Evolutionary conservation across 2,329 filamentous ascomycete species (phyloP).

Genomic region (Fusarium penzigii): DNA sequence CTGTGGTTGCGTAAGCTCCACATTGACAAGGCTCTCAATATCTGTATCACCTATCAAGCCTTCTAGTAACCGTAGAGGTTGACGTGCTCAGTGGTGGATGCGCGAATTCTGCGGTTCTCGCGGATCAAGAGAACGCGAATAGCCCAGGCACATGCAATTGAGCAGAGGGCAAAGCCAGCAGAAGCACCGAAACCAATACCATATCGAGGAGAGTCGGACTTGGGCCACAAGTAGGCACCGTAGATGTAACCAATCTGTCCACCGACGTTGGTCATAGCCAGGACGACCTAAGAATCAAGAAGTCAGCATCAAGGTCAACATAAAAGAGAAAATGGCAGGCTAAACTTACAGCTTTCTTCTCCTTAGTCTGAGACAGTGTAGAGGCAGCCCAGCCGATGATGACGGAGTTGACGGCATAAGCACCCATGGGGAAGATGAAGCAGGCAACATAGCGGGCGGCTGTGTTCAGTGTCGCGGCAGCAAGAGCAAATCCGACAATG

Average conservation of each 20-base stretch:
- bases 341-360: slow-evolving; percentile 46
- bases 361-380: slow-evolving; percentile 48
- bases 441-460: slow-evolving; percentile 43
- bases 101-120: slow-evolving; percentile 43
- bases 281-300: slow-evolving; percentile 28
- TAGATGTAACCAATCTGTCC: slow-evolving; percentile 50
- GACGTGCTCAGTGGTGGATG: slow-evolving; percentile 34
- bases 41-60: not conserved
- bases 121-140: slow-evolving; percentile 42
- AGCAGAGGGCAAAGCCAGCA: slow-evolving; percentile 41
- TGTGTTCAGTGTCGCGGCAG: slow-evolving; percentile 39
- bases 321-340: fast-evolving
- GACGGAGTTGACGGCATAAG: slow-evolving; percentile 48
- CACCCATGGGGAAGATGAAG: slow-evolving; percentile 44
- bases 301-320: slow-evolving; percentile 3
- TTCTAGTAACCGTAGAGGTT: slow-evolving; percentile 41
- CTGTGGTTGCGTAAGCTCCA: not conserved
- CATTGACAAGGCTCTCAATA: not conserved
- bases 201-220: slow-evolving; percentile 46
- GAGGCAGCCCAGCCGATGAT: slow-evolving; percentile 48
- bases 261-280: slow-evolving; percentile 51
- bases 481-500: slow-evolving; percentile 44
- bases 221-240: slow-evolving; percentile 52
- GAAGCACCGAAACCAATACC: slow-evolving; percentile 47
- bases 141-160: slow-evolving; percentile 43